These are phyloP conservation scores for Lasiodiplodia hormozganensis DNA, from an alignment of 2,329 filamentous ascomycete genomes.

Conservation along the genomic window DNA sequence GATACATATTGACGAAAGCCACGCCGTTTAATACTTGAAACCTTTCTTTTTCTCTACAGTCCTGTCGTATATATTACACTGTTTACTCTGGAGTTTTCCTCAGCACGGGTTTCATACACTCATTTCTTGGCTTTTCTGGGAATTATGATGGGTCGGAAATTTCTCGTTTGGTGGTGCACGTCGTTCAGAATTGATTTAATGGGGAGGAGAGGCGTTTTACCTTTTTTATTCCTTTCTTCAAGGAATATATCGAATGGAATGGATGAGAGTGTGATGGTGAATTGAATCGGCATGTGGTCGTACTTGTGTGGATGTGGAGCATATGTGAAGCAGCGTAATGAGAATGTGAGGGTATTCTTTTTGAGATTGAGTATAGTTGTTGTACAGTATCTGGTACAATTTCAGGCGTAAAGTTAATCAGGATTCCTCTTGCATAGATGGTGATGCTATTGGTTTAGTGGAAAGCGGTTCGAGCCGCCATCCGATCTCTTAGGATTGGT, in stretches of 20 bases:
- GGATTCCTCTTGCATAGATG: neutral
- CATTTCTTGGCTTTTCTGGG: neutral
- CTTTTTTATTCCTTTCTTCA: neutral
- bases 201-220: neutral
- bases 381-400: neutral
- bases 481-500: neutral
- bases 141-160: neutral
- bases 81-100: neutral
- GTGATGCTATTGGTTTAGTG: neutral
- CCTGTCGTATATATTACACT: neutral
- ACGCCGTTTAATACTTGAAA: neutral
- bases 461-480: neutral
- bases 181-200: neutral
- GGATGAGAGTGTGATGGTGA: neutral
- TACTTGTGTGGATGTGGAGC: neutral
- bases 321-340: neutral
- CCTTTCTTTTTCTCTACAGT: neutral
- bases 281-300: neutral
- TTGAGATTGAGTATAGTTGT: neutral
- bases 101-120: neutral
- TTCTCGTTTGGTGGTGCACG: neutral
- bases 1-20: neutral
- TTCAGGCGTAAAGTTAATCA: neutral
- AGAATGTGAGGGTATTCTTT: neutral
- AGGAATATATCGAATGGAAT: neutral